Evolutionary conservation across 1,284 basidiomycete genomes (phyloP), one percentile per base, ranked within the genome.

Genomic region (Takashimella tepidaria): DNA sequence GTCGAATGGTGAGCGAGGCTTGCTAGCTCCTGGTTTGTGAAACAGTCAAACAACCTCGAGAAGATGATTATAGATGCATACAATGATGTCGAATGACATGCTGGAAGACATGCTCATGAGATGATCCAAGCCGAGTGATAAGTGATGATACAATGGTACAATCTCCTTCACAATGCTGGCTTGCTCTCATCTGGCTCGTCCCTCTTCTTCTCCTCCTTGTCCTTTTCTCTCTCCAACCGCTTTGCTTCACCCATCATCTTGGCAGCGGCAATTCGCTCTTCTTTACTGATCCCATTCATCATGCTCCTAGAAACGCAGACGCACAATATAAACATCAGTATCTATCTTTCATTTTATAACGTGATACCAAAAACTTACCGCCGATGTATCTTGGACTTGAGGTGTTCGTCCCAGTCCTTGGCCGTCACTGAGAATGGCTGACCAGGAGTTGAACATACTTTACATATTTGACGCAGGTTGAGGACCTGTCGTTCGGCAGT

Each of bases 391-490:
- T 82, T 83, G 22, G 83, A 85, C 41, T 75, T 77, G 37, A 78
- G 64, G 72, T 95, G 91, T 0, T 68, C 73, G 0, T 80, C 78
- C 84, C 87, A 88, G 57, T 85, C 81, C 12, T 75, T 71, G 3
- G 83, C 81, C 50, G 87, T 83, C 12, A 96, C 79, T 80, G 92
- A 85, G 51, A 89, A 79, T 0, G 92, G 92, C 23, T 80, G 76
- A 1, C 76, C 69, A 55, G 89, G 79, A 4, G 68, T 61, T 0
- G 89, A 91, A 67, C 92, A 97, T 1, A 80, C 66, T 1, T 80
- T 69, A 69, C 92, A 97, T 1, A 85, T 84, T 47, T 76, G 80
- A 50, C 85, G 80, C 0, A 82, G 81, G 47, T 79, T 74, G 1
- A 90, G 72, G 8, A 83, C 70, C 19, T 82, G 87, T 50, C 85